Evolutionary conservation across 306 rosid genomes (phyloP).

Genomic region (Lathyrus sativus): DNA sequence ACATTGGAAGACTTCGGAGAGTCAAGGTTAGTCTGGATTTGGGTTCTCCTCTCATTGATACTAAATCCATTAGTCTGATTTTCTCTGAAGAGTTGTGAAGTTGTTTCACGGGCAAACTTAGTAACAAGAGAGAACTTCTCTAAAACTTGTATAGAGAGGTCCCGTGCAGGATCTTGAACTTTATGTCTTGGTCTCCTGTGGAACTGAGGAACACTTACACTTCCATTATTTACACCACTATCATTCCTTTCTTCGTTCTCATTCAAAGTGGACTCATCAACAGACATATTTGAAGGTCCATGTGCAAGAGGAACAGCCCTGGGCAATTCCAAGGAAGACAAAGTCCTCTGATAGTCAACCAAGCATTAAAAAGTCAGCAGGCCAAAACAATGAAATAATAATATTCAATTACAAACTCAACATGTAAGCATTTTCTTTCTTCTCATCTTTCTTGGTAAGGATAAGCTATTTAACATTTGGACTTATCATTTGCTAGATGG

Average conservation of each 20-base stretch:
- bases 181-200: slow-evolving; percentile 64
- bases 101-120: slow-evolving; percentile 96
- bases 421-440: slow-evolving; percentile 13
- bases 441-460: slow-evolving; percentile 26
- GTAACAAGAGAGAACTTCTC: slow-evolving; percentile 98
- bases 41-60: slow-evolving; percentile 55
- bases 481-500: slow-evolving; percentile 6
- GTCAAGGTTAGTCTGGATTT: slow-evolving; percentile 49
- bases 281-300: slow-evolving; percentile 54
- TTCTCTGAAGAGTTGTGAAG: slow-evolving; percentile 93
- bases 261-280: slow-evolving; percentile 53
- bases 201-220: slow-evolving; percentile 50
- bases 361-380: slow-evolving; percentile 41
- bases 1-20: slow-evolving; percentile 46
- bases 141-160: slow-evolving; percentile 88
- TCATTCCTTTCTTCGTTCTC: slow-evolving; percentile 54
- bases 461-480: slow-evolving; percentile 28
- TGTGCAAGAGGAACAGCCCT: slow-evolving; percentile 70
- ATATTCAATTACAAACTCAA: slow-evolving; percentile 8
- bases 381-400: background rate
- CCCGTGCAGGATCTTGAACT: slow-evolving; percentile 83
- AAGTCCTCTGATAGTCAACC: slow-evolving; percentile 69
- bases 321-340: slow-evolving; percentile 95
- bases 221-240: slow-evolving; percentile 51
- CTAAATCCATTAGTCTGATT: slow-evolving; percentile 68